These are phyloP conservation scores for Trichophyton equinum DNA, from an alignment of 2,329 filamentous ascomycete species.

Conservation along the genomic window DNA sequence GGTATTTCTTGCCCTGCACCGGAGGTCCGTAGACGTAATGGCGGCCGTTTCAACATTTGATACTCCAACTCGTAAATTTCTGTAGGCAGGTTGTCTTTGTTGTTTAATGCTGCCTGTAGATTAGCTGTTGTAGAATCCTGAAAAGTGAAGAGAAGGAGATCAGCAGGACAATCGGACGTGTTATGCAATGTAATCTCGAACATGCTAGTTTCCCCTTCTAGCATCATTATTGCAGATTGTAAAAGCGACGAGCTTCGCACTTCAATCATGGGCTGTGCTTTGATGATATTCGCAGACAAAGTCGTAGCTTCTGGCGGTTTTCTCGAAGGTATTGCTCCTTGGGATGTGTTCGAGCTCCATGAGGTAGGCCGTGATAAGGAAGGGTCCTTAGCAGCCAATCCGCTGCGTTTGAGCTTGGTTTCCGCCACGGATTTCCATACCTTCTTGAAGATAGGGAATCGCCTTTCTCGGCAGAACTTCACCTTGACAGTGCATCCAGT, in stretches of 20 bases:
- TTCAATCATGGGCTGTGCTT: constrained; percentile 61
- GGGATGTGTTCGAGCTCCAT: constrained; percentile 32
- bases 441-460: constrained; percentile 70
- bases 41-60: constrained; percentile 61
- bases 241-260: constrained; percentile 66
- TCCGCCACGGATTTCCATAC: constrained; percentile 61
- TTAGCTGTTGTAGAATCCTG: constrained; percentile 74
- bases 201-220: constrained; percentile 71
- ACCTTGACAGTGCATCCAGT: constrained; percentile 70
- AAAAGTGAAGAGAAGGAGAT: constrained; percentile 78
- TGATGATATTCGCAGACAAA: constrained; percentile 58
- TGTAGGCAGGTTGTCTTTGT: constrained; percentile 61
- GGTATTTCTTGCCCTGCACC: constrained; percentile 30
- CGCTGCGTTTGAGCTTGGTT: constrained; percentile 64
- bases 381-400: constrained; percentile 47
- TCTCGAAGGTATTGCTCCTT: constrained; percentile 22
- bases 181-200: constrained; percentile 77
- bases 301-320: constrained; percentile 27
- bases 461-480: constrained; percentile 65
- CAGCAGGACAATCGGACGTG: constrained; percentile 59
- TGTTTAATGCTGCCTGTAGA: constrained; percentile 60
- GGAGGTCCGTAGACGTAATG: constrained; percentile 45
- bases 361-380: constrained; percentile 34
- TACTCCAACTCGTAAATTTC: constrained; percentile 81
- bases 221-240: constrained; percentile 78